These are phyloP conservation scores for Albatrellus ellisii DNA, from an alignment of 768 basidiomycete genomes.

Conservation along the genomic window DNA sequence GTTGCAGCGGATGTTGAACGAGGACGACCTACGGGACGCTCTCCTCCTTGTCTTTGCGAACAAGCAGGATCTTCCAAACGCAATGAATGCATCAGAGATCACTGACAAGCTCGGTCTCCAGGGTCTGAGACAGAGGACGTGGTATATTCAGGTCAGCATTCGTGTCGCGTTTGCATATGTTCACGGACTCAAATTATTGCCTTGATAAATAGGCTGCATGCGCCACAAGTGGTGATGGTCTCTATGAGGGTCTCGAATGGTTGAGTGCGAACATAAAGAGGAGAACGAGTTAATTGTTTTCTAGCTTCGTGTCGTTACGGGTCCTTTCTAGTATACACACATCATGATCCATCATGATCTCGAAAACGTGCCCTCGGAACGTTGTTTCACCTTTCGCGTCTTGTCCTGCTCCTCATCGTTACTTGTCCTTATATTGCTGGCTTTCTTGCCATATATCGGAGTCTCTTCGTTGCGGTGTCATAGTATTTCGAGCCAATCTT, in stretches of 20 bases:
- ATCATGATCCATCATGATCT: slow-evolving; percentile 45
- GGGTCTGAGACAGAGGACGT: slow-evolving; percentile 90
- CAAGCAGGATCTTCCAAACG: slow-evolving; percentile 99
- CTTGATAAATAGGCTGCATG: slow-evolving; percentile 83
- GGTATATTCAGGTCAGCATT: slow-evolving; percentile 84
- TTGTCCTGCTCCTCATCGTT: slow-evolving; percentile 1
- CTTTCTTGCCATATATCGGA: slow-evolving; percentile 11
- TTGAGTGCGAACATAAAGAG: slow-evolving; percentile 84
- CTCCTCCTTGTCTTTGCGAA: slow-evolving; percentile 98
- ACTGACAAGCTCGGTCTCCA: slow-evolving; percentile 99
- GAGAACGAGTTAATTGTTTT: slow-evolving; percentile 36
- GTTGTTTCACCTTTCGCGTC: slow-evolving; percentile 13
- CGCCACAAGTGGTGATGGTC: slow-evolving; percentile 95
- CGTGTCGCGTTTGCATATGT: slow-evolving; percentile 6
- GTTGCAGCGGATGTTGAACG: slow-evolving; percentile 98
- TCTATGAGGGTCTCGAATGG: slow-evolving; percentile 99
- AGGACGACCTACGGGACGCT: slow-evolving; percentile 97
- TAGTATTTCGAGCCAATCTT: too few relatives aligned
- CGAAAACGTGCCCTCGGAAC: slow-evolving; percentile 8
- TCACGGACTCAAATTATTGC: slow-evolving; percentile 7
- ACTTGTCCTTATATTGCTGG: slow-evolving; percentile 6
- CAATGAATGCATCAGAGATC: slow-evolving; percentile 98
- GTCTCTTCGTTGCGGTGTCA: slow-evolving; percentile 2
- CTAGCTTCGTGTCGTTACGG: slow-evolving; percentile 21
- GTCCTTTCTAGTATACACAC: slow-evolving; percentile 38